phyloP scores from a whole-genome alignment of 352 stramenopile genomes.

The Pythium aphanidermatum region DNA sequence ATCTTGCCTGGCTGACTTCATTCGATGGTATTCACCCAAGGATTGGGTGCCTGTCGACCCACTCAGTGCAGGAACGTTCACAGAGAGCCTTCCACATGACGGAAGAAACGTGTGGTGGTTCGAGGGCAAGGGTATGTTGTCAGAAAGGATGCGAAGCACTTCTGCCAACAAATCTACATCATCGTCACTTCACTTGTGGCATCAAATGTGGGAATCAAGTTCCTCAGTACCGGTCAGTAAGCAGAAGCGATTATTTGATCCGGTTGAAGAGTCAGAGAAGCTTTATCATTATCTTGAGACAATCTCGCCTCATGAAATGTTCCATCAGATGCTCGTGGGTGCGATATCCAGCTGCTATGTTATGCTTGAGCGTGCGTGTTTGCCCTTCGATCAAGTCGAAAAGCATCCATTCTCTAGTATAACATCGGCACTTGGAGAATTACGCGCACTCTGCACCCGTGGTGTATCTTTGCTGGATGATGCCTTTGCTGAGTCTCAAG shows the following conservation, averaged over 20 bases:
- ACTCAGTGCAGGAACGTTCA: neutral
- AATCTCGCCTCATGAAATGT: slow-evolving; percentile 65
- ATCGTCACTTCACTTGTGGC: slow-evolving; percentile 44
- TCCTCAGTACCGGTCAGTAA: slow-evolving; percentile 37
- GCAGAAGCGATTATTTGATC: slow-evolving; percentile 71
- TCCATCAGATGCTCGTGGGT: slow-evolving; percentile 71
- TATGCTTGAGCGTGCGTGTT: slow-evolving; percentile 44
- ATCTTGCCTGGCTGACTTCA: slow-evolving; percentile 66
- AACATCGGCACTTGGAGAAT: slow-evolving; percentile 27
- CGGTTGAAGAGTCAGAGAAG: slow-evolving; percentile 70
- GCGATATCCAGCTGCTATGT: slow-evolving; percentile 52
- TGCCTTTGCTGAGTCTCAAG: slow-evolving; percentile 51
- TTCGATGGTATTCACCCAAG: slow-evolving; percentile 80
- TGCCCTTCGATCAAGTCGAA: slow-evolving; percentile 8
- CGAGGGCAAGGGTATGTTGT: slow-evolving; percentile 59
- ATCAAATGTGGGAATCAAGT: slow-evolving; percentile 70
- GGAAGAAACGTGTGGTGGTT: slow-evolving; percentile 61
- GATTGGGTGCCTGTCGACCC: slow-evolving; percentile 60
- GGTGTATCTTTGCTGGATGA: slow-evolving; percentile 59
- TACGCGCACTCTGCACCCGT: slow-evolving; percentile 32
- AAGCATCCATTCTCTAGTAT: slow-evolving; percentile 25
- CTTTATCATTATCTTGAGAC: slow-evolving; percentile 82
- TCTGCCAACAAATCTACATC: slow-evolving; percentile 6
- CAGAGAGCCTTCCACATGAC: slow-evolving; percentile 29
- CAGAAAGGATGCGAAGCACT: slow-evolving; percentile 60